Evolutionary conservation across 768 basidiomycete species (phyloP).

Genomic region (Kwoniella sp.): DNA sequence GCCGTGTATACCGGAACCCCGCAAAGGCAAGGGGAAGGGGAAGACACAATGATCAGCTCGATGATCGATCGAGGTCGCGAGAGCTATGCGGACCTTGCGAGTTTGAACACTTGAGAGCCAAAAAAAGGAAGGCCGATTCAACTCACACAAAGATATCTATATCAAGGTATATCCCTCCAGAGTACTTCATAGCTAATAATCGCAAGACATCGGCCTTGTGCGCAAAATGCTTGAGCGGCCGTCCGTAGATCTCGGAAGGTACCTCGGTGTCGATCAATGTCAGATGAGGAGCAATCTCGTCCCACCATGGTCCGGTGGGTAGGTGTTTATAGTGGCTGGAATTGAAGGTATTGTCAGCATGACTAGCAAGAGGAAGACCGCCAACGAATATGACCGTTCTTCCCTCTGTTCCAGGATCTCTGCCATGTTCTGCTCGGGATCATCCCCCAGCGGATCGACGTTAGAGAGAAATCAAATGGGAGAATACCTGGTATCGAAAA

Average conservation of each 20-base stretch:
- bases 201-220: constrained; percentile 55
- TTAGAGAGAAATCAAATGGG: no score
- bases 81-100: neutral
- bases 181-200: constrained; percentile 49
- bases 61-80: neutral
- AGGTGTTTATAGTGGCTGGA: constrained; percentile 54
- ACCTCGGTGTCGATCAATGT: constrained; percentile 51
- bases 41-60: no score
- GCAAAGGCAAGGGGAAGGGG: no score
- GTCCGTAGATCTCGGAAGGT: constrained; percentile 46
- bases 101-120: neutral
- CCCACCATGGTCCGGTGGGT: constrained; percentile 56
- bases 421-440: no score
- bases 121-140: no score
- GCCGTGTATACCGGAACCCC: neutral
- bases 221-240: constrained; percentile 51
- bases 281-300: constrained; percentile 49
- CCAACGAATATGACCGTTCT: no score
- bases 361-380: neutral
- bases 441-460: no score
- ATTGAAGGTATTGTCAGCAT: neutral
- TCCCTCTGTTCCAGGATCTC: no score
- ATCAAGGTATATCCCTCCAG: constrained; percentile 55
- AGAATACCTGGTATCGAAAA: no score
- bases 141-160: constrained; percentile 55